phyloP scores from a whole-genome alignment of 176 grass and related monocot species.

The Phragmites australis region DNA sequence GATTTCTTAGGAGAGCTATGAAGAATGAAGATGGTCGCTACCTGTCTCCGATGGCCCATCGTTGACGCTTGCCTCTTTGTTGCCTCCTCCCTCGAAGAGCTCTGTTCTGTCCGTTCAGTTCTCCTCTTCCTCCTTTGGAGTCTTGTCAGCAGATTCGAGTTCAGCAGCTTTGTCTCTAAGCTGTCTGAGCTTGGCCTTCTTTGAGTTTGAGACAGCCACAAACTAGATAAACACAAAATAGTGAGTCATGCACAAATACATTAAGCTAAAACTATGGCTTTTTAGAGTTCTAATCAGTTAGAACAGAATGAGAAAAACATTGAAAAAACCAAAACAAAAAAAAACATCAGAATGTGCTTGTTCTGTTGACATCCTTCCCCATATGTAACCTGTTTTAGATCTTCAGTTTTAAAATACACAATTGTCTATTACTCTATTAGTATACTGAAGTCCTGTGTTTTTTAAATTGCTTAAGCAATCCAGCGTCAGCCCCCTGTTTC shows the following conservation, averaged over 20 bases:
- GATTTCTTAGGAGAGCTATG: slow-evolving; percentile 48
- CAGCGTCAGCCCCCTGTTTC: too few relatives aligned
- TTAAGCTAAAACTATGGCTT: neutral
- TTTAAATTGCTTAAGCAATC: too few relatives aligned
- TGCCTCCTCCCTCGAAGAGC: slow-evolving; percentile 51
- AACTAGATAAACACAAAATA: slow-evolving; percentile 53
- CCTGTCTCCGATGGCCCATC: slow-evolving; percentile 49
- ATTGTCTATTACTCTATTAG: too few relatives aligned
- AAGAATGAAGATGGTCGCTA: slow-evolving; percentile 1
- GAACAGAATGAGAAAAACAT: neutral
- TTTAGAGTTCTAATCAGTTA: neutral
- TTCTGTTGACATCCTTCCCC: too few relatives aligned
- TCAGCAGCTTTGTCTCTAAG: slow-evolving; percentile 58
- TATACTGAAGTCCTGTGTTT: too few relatives aligned
- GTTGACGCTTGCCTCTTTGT: slow-evolving; percentile 47
- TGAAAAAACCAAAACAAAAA: neutral
- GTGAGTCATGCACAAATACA: slow-evolving; percentile 6
- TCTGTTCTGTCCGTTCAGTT: slow-evolving; percentile 66
- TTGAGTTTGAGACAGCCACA: slow-evolving; percentile 78
- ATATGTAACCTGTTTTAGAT: too few relatives aligned
- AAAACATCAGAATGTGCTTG: neutral
- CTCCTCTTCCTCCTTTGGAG: slow-evolving; percentile 42
- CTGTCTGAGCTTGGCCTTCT: slow-evolving; percentile 83
- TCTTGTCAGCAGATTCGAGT: slow-evolving; percentile 56
- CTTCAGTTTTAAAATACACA: too few relatives aligned